Evolutionary conservation across 192 early-diverging fungal species (phyloP), one percentile per base, ranked within the genome.

Genomic region (Gryganskiella cystojenkinii): DNA sequence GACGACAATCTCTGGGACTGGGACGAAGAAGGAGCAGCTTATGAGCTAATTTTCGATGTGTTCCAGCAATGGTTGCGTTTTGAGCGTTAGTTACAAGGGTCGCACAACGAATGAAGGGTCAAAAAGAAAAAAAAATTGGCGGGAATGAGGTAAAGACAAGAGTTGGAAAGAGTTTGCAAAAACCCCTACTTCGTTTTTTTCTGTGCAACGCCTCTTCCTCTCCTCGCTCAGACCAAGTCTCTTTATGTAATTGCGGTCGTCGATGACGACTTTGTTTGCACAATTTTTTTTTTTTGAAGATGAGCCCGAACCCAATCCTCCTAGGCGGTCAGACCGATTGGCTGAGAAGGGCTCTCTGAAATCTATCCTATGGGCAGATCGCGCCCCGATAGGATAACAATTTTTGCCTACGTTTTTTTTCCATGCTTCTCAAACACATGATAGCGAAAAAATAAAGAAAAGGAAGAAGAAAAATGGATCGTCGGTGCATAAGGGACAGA

Each of bases 1-100:
- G 55, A 67, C 54, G n/a, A 61, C 60, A n/a, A 61, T 61, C 9
- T 24, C 24, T 4, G 60, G 60, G 28, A 61, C 31, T 34, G 60
- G 60, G 11, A 61, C 60, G 22, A 67, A 67, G 15, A 67, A 49
- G 1, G 53, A 49, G n/a, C 54, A 67, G 22, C 55, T 57, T 33
- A 67, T 45, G 8, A 67, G 55, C 64, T 67, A 57, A 37, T 24
- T 11, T 8, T 6, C 10, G 14, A 56, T n/a, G 17, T 2, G 34
- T 19, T 13, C n/a, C 34, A 15, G 27, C 3, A 45, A 27, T 43
- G 0, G 22, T 13, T 33, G 27, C 33, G 15, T 5, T 27, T 42
- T 27, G 20, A 28, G n/a, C 13, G 22, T n/a, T 27, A 22, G 24
- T 59, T n/a, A 28, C 35, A 34, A 35, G 13, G 37, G 42, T 20